Evolutionary conservation across 2,329 filamentous ascomycete genomes (phyloP).

Genomic region (Fusarium tuaranense): DNA sequence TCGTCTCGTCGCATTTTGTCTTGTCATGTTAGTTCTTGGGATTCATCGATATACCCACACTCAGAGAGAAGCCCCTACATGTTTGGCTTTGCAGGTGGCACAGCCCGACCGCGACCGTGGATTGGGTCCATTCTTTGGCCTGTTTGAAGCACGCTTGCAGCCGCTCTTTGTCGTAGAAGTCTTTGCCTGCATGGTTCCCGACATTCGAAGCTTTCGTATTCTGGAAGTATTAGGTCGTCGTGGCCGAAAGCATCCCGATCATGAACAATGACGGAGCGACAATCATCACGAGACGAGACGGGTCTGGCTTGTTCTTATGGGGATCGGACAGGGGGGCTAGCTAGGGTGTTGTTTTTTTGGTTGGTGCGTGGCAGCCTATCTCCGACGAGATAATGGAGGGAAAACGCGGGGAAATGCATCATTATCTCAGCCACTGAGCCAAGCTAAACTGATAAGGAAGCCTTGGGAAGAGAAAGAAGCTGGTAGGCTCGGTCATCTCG

Average conservation of each 20-base stretch:
- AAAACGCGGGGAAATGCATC: conserved; percentile 39
- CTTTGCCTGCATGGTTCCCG: conserved; percentile 24
- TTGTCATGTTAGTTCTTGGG: conserved; percentile 10
- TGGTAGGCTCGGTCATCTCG: not conserved
- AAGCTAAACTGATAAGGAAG: conserved; percentile 29
- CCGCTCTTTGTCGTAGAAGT: conserved; percentile 12
- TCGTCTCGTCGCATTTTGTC: conserved; percentile 49
- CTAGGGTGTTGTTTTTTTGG: not conserved
- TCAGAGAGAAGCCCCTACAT: conserved; percentile 7
- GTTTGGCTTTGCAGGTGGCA: conserved; percentile 48
- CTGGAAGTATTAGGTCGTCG: not conserved
- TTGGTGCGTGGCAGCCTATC: conserved; percentile 24
- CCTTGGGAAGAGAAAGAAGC: not conserved
- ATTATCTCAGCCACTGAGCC: conserved; percentile 33
- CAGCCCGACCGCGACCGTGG: conserved; percentile 47
- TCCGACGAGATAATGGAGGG: conserved; percentile 24
- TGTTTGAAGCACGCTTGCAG: conserved; percentile 17
- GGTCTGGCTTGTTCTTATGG: conserved; percentile 3
- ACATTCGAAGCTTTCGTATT: not conserved
- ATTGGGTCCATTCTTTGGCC: conserved; percentile 31
- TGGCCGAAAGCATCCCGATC: not conserved
- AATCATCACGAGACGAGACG: conserved; percentile 4
- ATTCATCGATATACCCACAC: not conserved
- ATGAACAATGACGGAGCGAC: conserved; percentile 14
- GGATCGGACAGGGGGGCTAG: conserved; percentile 5